Conservation (phyloP, 1,284 basidiomycete genomes). For the Cryptococcus sp. region DNA sequence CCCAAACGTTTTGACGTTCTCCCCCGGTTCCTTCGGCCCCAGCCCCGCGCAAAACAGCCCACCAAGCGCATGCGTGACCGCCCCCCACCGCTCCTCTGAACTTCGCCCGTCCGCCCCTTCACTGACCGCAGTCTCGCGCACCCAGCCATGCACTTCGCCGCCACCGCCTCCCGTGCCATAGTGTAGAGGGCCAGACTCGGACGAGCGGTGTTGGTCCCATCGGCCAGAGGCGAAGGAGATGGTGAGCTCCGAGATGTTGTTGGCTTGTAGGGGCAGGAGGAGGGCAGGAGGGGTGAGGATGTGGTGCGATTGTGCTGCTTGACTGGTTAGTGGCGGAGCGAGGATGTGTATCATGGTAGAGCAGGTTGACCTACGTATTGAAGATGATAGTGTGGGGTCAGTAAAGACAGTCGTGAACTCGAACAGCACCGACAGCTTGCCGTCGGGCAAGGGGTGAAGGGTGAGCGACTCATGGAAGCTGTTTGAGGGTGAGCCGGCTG, state of each 20-base stretch:
- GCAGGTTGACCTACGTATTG: conserved; percentile 11
- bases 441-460: conserved; percentile 74
- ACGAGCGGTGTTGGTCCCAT: conserved; percentile 87
- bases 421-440: conserved; percentile 79
- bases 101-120: conserved; percentile 48
- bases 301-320: conserved; percentile 67
- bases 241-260: conserved; percentile 79
- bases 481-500: neutral
- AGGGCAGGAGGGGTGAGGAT: conserved; percentile 78
- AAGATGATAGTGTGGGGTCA: conserved; percentile 1
- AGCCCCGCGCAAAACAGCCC: conserved; percentile 93
- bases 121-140: conserved; percentile 66
- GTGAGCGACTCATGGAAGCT: conserved; percentile 61
- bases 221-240: conserved; percentile 83
- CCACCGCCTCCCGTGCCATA: conserved; percentile 73
- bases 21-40: conserved; percentile 67
- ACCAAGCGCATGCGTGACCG: conserved; percentile 79
- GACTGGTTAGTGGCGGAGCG: neutral
- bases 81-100: conserved; percentile 73
- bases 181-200: conserved; percentile 56
- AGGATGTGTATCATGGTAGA: neutral
- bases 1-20: conserved; percentile 38
- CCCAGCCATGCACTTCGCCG: conserved; percentile 87
- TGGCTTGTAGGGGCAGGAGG: conserved; percentile 78
- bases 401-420: conserved; percentile 66